These are phyloP conservation scores for Lathyrus aphaca DNA, from an alignment of 306 rosid species.

Conservation along the genomic window DNA sequence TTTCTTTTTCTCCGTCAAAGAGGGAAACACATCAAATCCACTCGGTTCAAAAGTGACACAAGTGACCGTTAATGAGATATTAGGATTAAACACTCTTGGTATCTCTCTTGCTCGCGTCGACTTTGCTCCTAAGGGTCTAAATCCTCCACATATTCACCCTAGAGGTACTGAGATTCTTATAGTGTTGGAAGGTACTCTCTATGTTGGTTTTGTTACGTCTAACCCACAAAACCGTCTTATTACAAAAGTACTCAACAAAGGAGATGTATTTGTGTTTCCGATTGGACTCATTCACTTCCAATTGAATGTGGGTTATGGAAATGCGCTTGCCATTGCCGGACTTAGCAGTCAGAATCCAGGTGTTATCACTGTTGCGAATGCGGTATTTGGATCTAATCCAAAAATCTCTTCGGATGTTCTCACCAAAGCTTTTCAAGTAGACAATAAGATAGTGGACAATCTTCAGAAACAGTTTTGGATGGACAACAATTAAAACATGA, in stretches of 20 bases:
- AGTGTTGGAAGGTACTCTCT: constrained; percentile 41
- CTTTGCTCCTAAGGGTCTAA: constrained; percentile 16
- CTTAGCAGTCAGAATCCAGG: constrained; percentile 36
- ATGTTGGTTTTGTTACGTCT: constrained; percentile 46
- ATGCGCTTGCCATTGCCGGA: constrained; percentile 36
- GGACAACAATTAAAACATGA: constrained; percentile 23
- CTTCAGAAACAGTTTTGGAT: constrained; percentile 39
- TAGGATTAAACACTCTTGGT: constrained; percentile 33
- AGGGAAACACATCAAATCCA: constrained; percentile 29
- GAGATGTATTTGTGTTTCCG: constrained; percentile 37
- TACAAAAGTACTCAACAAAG: constrained; percentile 33
- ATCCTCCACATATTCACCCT: constrained; percentile 35
- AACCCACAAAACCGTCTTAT: constrained; percentile 29
- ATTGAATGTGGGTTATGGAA: constrained; percentile 29
- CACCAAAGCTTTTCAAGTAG: constrained; percentile 44
- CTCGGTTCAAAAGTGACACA: constrained; percentile 27
- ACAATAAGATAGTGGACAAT: neutral
- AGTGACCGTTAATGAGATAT: neutral
- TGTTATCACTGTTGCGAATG: constrained; percentile 27
- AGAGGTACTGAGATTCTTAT: constrained; percentile 33
- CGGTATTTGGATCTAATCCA: constrained; percentile 45
- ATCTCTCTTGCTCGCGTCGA: constrained; percentile 30
- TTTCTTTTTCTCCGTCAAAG: constrained; percentile 33
- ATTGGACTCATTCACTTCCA: constrained; percentile 45
- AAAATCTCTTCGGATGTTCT: constrained; percentile 36